A percentile compares a stretch with the other conserved stretches of the same genome.
Evolutionary conservation across 345 rosid genomes (phyloP).

Genomic region (Boechera divaricarpa): DNA sequence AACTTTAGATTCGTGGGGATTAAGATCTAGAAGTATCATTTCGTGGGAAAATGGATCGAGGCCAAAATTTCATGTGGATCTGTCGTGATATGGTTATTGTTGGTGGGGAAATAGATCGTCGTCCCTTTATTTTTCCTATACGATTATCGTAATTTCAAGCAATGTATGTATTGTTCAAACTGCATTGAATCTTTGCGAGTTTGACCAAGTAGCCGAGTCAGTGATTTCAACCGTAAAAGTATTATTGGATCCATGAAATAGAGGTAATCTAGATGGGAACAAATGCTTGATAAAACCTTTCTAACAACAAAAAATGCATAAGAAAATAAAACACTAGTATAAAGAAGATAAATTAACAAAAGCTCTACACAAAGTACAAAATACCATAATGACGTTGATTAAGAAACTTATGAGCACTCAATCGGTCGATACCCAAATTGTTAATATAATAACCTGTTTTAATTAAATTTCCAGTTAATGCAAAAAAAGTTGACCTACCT

Average conservation of each 20-base stretch:
- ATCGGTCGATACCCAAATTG: background rate
- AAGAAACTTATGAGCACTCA: slow-evolving; percentile 24
- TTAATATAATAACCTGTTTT: no score
- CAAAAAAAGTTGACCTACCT: slow-evolving; percentile 25
- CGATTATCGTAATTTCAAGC: no score
- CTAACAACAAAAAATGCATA: background rate
- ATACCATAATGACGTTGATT: slow-evolving; percentile 24
- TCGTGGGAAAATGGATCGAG: no score
- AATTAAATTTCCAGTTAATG: background rate
- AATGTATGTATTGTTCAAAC: background rate
- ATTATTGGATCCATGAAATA: slow-evolving; percentile 7
- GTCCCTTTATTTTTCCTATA: no score
- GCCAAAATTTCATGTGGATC: no score
- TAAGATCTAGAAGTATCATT: no score
- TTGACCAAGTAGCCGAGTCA: slow-evolving; percentile 21
- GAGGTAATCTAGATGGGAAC: background rate
- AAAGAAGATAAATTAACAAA: slow-evolving; percentile 15
- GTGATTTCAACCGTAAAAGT: slow-evolving; percentile 22
- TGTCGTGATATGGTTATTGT: no score
- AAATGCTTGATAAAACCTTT: slow-evolving; percentile 10
- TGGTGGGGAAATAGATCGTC: no score
- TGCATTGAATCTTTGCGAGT: slow-evolving; percentile 8
- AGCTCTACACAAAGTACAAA: slow-evolving; percentile 29
- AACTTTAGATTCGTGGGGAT: no score
- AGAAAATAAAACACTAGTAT: background rate